These are phyloP conservation scores for Xylaria palmicola DNA, from an alignment of 495 filamentous ascomycete species.

Conservation along the genomic window DNA sequence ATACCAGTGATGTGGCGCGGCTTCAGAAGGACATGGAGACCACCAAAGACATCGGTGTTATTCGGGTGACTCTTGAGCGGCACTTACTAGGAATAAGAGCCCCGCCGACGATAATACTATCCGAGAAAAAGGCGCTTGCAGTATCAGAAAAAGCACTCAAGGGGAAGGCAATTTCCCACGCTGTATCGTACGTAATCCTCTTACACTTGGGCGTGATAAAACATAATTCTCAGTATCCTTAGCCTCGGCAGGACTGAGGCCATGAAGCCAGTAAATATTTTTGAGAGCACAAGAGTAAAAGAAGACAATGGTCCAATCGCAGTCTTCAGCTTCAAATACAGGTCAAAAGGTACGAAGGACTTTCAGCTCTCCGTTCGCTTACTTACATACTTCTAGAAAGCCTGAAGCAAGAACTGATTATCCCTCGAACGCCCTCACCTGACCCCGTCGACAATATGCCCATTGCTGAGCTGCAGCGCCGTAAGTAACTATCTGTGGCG, in stretches of 20 bases:
- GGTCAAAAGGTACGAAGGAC: neutral
- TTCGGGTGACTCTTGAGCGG: neutral
- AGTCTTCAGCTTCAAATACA: neutral
- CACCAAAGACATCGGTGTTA: neutral
- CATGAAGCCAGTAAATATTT: neutral
- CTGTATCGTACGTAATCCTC: neutral
- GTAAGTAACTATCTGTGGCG: too few relatives aligned
- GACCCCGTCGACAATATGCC: neutral
- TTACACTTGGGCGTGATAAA: neutral
- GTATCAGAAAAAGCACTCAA: neutral
- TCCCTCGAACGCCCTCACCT: neutral
- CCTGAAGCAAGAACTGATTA: neutral
- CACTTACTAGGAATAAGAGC: neutral
- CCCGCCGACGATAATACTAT: neutral
- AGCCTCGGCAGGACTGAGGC: neutral
- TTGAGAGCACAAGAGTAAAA: too few relatives aligned
- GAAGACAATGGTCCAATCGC: neutral
- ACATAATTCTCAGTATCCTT: neutral
- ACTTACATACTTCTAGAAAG: neutral
- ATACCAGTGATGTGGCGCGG: neutral
- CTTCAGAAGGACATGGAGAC: neutral
- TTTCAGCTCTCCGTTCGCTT: neutral
- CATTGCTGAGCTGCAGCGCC: neutral
- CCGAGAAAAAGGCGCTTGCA: neutral
- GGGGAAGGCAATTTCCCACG: neutral